Conservation (phyloP, 108 stramenopile genomes). For the Fragilaria crotonensis region DNA sequence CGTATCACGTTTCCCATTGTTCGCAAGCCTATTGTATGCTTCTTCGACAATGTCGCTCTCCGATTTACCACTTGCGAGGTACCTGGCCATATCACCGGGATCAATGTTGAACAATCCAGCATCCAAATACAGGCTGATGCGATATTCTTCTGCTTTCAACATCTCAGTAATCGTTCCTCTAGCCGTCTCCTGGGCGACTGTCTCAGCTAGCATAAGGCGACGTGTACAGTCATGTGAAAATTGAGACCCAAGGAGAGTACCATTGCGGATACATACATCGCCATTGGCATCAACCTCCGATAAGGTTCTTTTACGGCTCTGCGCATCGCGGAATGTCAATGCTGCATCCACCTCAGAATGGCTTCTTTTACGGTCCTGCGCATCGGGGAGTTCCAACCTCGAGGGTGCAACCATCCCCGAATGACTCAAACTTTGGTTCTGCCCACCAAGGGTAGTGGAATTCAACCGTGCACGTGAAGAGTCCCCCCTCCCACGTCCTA, state of each 20-base stretch:
- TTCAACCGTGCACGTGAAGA: too few species aligned
- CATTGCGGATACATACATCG: neutral
- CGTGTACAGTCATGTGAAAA: neutral
- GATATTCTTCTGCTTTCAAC: neutral
- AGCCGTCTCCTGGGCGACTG: neutral
- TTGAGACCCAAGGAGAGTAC: neutral
- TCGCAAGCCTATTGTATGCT: too few species aligned
- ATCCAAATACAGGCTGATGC: neutral
- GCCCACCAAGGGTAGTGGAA: too few species aligned
- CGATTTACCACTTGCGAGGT: neutral
- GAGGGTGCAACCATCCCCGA: neutral
- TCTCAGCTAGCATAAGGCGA: conserved; percentile 1
- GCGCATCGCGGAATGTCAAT: neutral
- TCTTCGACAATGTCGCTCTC: neutral
- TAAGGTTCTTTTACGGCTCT: neutral
- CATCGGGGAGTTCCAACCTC: neutral
- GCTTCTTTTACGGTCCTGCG: neutral
- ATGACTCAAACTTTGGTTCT: too few species aligned
- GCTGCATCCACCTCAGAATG: neutral
- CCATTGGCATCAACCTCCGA: neutral
- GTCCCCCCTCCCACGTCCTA: too few species aligned
- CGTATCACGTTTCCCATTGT: too few species aligned
- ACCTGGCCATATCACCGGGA: neutral
- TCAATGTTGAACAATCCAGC: conserved; percentile 1
- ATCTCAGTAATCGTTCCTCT: neutral